Evolutionary conservation across 179 eudicot genomes (phyloP), one percentile per base, ranked within the genome.

Genomic region (Drosera spatulata): DNA sequence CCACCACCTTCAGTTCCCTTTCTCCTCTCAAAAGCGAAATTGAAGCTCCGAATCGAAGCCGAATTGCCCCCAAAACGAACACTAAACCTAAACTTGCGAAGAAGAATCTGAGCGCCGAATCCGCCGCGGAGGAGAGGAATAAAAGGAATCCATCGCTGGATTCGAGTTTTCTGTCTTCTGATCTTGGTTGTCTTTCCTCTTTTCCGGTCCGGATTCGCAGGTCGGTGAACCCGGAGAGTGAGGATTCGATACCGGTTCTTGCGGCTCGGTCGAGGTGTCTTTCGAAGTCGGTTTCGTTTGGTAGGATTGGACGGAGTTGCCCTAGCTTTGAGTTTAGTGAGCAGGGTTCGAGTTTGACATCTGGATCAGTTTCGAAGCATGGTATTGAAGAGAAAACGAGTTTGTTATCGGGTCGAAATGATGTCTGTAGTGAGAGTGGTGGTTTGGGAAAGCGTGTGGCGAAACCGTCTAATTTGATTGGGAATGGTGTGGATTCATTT

Each of bases 391-490:
- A 53, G 61, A 42, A 55, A 12, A 73, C 47, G 33, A 41, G 45
- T n/a, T 57, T 39, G 53, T 41, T 10, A 13, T 52, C 45, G 39
- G 57, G 45, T 15, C n/a, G 46, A 39, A 59, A 64, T 57, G 62
- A 47, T 42, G 6, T 55, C 8, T 41, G 42, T 50, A 72, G 22
- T 59, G 53, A 55, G 15, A 38, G 5, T 41, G 71, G 33, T 12
- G 63, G 3, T 49, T 54, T 10, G 40, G 74, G 41, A 54, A 82
- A 69, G 67, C 69, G 61, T 39, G 69, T 64, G 61, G 80, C 65
- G 73, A 83, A 69, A 41, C 85, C 76, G 12, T 82, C 91, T 12
- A 85, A 86, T 77, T 77, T 83, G 74, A 89, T 89, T 53, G 84
- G 90, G 3, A 65, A 75, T 61, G 67, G 77, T 59, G 61, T 50